Percentiles rank a stretch among this genome's conserved stretches.
Evolutionary conservation across 495 filamentous ascomycete species (phyloP).

Genomic region (Neurospora sp.): DNA sequence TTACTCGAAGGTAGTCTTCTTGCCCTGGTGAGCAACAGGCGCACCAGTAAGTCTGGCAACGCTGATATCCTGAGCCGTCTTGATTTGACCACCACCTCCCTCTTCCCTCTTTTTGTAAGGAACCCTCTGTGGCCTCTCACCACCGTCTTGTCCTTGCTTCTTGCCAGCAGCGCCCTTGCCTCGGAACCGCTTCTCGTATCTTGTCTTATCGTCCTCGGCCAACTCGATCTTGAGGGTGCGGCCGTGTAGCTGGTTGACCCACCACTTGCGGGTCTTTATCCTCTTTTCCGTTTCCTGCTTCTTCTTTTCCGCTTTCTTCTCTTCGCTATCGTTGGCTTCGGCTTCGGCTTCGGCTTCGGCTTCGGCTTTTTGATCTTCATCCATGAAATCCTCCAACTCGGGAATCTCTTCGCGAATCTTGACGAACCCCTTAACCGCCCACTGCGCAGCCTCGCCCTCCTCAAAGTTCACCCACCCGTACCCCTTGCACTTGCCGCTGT

Average conservation of each 20-base stretch:
- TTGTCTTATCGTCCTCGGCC: constrained; percentile 74
- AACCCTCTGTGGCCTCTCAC: neutral
- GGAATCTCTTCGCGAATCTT: constrained; percentile 47
- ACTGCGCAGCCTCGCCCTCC: constrained; percentile 59
- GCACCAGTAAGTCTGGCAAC: constrained; percentile 55
- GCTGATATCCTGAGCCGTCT: constrained; percentile 22
- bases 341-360: constrained; percentile 18
- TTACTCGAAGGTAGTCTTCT: constrained; percentile 74
- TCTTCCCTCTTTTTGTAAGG: neutral
- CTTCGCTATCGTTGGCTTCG: neutral
- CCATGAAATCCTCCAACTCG: constrained; percentile 48
- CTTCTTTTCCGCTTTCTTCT: constrained; percentile 7
- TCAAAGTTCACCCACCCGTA: constrained; percentile 92
- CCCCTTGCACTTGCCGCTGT: constrained; percentile 94
- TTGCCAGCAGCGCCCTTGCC: constrained; percentile 47
- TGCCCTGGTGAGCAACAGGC: constrained; percentile 70
- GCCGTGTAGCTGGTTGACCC: constrained; percentile 70
- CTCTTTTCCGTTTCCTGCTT: constrained; percentile 31
- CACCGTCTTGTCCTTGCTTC: constrained; percentile 3
- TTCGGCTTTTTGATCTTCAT: constrained; percentile 39
- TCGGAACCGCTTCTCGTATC: constrained; percentile 83
- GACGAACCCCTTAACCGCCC: constrained; percentile 75
- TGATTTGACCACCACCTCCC: constrained; percentile 5
- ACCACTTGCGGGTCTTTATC: constrained; percentile 58
- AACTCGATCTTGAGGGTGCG: constrained; percentile 80